Conservation (phyloP, 768 basidiomycete genomes). For the Podaxis sp. region DNA sequence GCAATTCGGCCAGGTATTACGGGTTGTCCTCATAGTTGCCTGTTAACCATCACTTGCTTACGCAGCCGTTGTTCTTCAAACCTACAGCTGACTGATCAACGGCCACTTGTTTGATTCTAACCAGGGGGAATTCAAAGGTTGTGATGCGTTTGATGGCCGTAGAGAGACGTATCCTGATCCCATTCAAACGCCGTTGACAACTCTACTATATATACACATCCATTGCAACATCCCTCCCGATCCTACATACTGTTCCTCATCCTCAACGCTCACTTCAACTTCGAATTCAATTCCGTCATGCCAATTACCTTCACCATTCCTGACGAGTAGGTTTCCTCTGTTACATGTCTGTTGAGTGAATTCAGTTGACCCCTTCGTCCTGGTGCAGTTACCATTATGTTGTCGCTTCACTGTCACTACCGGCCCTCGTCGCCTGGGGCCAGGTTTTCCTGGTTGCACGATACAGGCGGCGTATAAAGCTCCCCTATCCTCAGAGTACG, state of each 20-base stretch:
- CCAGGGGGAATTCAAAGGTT: not conserved
- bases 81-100: not conserved
- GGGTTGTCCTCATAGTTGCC: no score
- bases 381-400: slow-evolving; percentile 49
- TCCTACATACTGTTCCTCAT: not conserved
- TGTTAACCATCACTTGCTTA: no score
- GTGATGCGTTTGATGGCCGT: not conserved
- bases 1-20: no score
- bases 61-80: no score
- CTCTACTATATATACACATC: not conserved
- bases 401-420: slow-evolving; percentile 47
- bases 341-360: not conserved
- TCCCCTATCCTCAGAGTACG: slow-evolving; percentile 67
- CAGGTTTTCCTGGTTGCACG: slow-evolving; percentile 20
- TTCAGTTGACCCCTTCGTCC: not conserved
- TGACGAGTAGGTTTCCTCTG: not conserved
- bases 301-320: slow-evolving; percentile 1
- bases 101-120: not conserved
- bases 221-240: no score
- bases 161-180: not conserved
- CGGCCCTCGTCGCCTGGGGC: slow-evolving; percentile 45
- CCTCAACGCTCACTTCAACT: not conserved
- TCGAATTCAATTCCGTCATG: not conserved
- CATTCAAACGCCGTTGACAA: not conserved
- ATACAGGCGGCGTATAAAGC: slow-evolving; percentile 47